Base-by-base conservation (phyloP, 495 filamentous ascomycete genomes). In the Cercophora scortea region DNA sequence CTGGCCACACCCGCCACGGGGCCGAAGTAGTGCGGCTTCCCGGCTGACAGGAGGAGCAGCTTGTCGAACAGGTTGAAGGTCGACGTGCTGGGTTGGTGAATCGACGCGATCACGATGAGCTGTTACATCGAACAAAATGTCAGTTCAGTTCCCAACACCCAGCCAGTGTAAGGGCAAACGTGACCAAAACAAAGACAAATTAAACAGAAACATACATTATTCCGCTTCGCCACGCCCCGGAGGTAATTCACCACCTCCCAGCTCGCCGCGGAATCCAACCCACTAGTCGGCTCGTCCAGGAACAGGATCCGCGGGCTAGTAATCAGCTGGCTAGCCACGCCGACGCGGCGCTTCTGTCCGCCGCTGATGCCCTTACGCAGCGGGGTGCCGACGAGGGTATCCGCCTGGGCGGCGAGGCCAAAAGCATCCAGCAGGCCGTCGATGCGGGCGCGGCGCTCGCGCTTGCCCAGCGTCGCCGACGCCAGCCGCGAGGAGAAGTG, bases 371-470 rank as follows among this genome's bases (percentile, higher is more conserved):
- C 88, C 66, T 90, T 91, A 0, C 81, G 71, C 49, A 91, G 83
- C 0, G 87, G 85, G 7, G 88, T 92, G 10, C 88, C 88, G 49
- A 94, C 82, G 5, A 91, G 61, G 1, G 79, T 80, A 35, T 83
- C 68, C 0, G 80, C 76, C 60, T 90, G 88, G 2, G 75, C 45
- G 79, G 84, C 50, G 85, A 92, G 11, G 77, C 87, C 85, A 16
- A 96, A 77, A 45, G 91, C 76, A 55, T 87, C 86, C 49, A 96
- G 87, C 44, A 96, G 82, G 62, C 88, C 86, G 49, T 93, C 86
- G 11, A 91, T 87, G 56, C 92, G 90, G 0, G 75, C 83, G 8
- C 84, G 60, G 60, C 92, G 89, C 61, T 95, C 88, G 71, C 13
- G 72, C 33, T 42, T 50, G 18, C 55, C 47, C 8, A 60, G 49